These are phyloP conservation scores for Boletus sp. DNA, from an alignment of 768 basidiomycete genomes.

Conservation along the genomic window DNA sequence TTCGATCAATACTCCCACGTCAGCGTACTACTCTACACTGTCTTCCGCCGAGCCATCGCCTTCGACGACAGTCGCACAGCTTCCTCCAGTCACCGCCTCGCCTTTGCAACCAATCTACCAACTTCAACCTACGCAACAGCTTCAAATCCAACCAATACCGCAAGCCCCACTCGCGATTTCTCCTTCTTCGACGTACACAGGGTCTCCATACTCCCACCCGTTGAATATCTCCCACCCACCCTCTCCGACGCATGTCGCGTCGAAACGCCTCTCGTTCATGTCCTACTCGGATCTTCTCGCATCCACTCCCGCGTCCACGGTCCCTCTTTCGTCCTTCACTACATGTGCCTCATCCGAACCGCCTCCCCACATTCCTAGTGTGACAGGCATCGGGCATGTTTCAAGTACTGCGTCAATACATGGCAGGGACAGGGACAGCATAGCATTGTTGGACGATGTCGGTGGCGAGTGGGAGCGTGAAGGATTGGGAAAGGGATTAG, in stretches of 20 bases:
- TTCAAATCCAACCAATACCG: constrained; percentile 17
- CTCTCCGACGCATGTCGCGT: constrained; percentile 46
- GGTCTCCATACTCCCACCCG: constrained; percentile 25
- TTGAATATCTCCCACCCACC: constrained; percentile 36
- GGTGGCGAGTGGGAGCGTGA: constrained; percentile 90
- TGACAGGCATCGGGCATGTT: constrained; percentile 43
- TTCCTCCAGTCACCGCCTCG: constrained; percentile 25
- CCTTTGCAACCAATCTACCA: constrained; percentile 22
- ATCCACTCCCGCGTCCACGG: constrained; percentile 69
- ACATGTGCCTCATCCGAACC: constrained; percentile 57
- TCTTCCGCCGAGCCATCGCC: constrained; percentile 40
- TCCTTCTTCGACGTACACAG: constrained; percentile 26
- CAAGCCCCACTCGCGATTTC: constrained; percentile 15
- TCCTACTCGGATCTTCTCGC: constrained; percentile 84
- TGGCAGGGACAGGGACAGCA: constrained; percentile 39
- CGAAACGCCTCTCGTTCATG: constrained; percentile 84
- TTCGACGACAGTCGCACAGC: constrained; percentile 35
- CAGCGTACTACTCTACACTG: constrained; percentile 45
- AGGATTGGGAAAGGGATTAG: constrained; percentile 77
- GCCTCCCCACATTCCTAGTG: constrained; percentile 72
- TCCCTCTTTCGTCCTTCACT: constrained; percentile 73
- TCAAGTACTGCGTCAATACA: constrained; percentile 29
- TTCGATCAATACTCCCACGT: constrained; percentile 46
- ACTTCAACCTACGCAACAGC: constrained; percentile 12
- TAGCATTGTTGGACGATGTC: constrained; percentile 54